Evolutionary conservation across 176 grass and related monocot genomes (phyloP).

Genomic region (Aechmea fasciata): DNA sequence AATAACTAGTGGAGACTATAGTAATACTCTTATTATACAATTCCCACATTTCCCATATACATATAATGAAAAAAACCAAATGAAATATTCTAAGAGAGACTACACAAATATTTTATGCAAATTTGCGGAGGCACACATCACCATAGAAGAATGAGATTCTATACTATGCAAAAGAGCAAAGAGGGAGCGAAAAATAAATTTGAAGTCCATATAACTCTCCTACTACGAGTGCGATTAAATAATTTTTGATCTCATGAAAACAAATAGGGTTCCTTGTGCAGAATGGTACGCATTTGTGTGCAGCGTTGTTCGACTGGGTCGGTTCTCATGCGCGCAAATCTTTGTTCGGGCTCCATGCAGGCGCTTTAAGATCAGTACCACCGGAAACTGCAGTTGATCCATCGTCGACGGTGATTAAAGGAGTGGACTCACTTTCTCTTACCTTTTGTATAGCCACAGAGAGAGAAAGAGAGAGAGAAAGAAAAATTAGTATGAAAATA

Average conservation of each 20-base stretch:
- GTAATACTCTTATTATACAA: too few relatives aligned
- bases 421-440: constrained; percentile 64
- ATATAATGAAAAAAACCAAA: too few relatives aligned
- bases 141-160: too few relatives aligned
- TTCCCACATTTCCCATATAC: too few relatives aligned
- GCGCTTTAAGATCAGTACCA: constrained; percentile 48
- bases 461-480: background rate
- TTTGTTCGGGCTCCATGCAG: constrained; percentile 70
- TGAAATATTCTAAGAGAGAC: too few relatives aligned
- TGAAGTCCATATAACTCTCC: too few relatives aligned
- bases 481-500: background rate
- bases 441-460: constrained; percentile 19
- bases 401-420: constrained; percentile 56
- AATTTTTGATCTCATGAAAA: background rate
- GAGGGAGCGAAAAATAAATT: too few relatives aligned
- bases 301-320: background rate
- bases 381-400: constrained; percentile 35
- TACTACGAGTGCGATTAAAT: too few relatives aligned
- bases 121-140: too few relatives aligned
- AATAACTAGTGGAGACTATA: too few relatives aligned
- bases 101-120: too few relatives aligned
- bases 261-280: constrained; percentile 41
- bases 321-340: constrained; percentile 39
- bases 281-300: constrained; percentile 33
- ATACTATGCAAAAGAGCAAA: too few relatives aligned